A percentile compares a stretch with the other conserved stretches of the same genome.
phyloP scores from a whole-genome alignment of 2,329 filamentous ascomycete genomes.

The Ophiognomonia clavigignenti-juglandacearum region DNA sequence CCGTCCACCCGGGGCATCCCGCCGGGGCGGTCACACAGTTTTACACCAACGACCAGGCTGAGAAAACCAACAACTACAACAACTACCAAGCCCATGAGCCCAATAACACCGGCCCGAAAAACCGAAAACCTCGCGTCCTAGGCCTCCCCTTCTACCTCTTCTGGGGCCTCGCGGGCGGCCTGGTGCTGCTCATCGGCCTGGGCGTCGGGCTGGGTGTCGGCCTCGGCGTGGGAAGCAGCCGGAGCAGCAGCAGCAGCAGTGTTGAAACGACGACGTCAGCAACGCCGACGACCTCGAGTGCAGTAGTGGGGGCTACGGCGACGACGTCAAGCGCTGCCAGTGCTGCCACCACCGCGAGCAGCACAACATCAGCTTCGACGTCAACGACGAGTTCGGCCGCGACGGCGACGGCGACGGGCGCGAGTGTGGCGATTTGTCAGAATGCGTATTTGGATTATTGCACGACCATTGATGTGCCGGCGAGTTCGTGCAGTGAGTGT shows the following conservation, averaged over 20 bases:
- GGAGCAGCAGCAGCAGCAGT: not conserved
- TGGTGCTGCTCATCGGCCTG: not conserved
- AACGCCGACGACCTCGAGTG: not conserved
- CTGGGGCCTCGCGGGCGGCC: not conserved
- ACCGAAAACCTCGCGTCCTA: not conserved
- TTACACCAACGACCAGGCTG: not conserved
- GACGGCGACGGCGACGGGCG: not conserved
- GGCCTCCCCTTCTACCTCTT: not conserved
- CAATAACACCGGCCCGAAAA: not conserved
- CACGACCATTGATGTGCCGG: constrained; percentile 3
- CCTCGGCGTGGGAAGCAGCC: not conserved
- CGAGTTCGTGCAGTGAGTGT: constrained; percentile 5
- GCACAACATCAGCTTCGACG: not conserved
- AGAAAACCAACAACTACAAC: constrained; percentile 1
- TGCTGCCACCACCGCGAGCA: not conserved
- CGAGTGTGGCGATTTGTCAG: constrained; percentile 7
- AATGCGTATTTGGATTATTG: constrained; percentile 3
- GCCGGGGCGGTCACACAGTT: not conserved
- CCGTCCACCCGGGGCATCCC: not conserved
- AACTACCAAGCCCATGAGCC: not conserved
- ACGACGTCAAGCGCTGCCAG: not conserved
- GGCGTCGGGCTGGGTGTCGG: constrained; percentile 1
- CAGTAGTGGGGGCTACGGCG: not conserved
- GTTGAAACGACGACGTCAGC: not conserved
- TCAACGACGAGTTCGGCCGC: not conserved